These are phyloP conservation scores for Plasmodium sp. DNA, from an alignment of 169 alveolate species.

Conservation along the genomic window DNA sequence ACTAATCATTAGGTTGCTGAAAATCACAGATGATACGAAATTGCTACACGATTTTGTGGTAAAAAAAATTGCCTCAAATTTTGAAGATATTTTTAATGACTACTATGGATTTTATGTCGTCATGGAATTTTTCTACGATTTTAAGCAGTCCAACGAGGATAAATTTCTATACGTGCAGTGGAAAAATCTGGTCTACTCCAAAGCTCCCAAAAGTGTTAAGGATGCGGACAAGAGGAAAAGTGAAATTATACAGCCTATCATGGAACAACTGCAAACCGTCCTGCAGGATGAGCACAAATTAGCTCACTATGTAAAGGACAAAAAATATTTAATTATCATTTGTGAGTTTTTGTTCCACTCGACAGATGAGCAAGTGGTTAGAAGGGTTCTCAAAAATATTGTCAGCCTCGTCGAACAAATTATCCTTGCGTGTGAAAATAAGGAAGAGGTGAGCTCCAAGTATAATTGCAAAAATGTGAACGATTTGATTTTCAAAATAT, in stretches of 20 bases:
- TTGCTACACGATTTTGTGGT: conserved; percentile 42
- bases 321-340: conserved; percentile 30
- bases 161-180: conserved; percentile 28
- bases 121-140: conserved; percentile 42
- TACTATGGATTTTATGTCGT: conserved; percentile 73
- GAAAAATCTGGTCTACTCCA: conserved; percentile 49
- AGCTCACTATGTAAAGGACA: conserved; percentile 24
- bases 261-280: conserved; percentile 4
- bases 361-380: conserved; percentile 27
- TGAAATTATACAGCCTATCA: conserved; percentile 43
- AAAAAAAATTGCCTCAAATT: conserved; percentile 34
- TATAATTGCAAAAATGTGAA: conserved; percentile 8
- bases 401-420: not conserved
- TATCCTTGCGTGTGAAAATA: not conserved
- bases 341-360: conserved; percentile 37
- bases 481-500: conserved; percentile 9
- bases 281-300: conserved; percentile 17
- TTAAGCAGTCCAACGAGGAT: conserved; percentile 32
- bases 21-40: conserved; percentile 73
- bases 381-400: conserved; percentile 18
- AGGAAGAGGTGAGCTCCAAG: not conserved
- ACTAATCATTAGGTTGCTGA: conserved; percentile 50
- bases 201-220: conserved; percentile 38
- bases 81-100: conserved; percentile 56
- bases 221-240: conserved; percentile 40